Percentiles rank a stretch among this genome's conserved stretches.
phyloP scores from a whole-genome alignment of 2,329 filamentous ascomycete species.

The Trichoderma gracile region DNA sequence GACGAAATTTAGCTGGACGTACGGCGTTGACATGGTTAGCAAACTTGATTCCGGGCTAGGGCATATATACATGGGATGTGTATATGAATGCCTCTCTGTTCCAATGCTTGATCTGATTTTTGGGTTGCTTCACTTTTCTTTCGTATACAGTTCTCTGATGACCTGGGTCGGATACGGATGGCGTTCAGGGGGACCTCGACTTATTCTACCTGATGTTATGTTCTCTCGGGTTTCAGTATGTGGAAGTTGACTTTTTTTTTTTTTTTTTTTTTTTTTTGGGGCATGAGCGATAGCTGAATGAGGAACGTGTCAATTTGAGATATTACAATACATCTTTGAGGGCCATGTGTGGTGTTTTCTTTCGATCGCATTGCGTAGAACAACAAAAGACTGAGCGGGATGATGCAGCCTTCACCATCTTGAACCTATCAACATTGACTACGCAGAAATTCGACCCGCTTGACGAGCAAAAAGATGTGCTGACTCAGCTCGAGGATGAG shows the following conservation, averaged over 20 bases:
- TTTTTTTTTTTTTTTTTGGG: background rate
- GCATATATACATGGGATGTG: background rate
- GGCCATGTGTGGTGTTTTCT: background rate
- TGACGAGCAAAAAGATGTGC: background rate
- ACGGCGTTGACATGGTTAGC: slow-evolving; percentile 16
- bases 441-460: too few species aligned
- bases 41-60: background rate
- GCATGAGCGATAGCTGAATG: slow-evolving; percentile 9
- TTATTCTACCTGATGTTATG: background rate
- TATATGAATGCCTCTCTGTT: background rate
- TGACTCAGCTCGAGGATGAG: background rate
- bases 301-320: background rate
- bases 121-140: background rate
- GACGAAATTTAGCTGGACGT: slow-evolving; percentile 6
- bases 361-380: slow-evolving; percentile 1
- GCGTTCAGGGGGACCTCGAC: background rate
- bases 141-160: background rate
- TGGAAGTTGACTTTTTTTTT: background rate
- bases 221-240: background rate
- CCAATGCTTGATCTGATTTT: background rate
- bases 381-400: background rate
- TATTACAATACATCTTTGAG: background rate
- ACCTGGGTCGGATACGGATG: background rate
- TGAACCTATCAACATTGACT: too few species aligned
- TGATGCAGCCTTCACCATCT: too few species aligned